Conservation (phyloP, 163 green algal genomes). For the Chlorella variabilis region DNA sequence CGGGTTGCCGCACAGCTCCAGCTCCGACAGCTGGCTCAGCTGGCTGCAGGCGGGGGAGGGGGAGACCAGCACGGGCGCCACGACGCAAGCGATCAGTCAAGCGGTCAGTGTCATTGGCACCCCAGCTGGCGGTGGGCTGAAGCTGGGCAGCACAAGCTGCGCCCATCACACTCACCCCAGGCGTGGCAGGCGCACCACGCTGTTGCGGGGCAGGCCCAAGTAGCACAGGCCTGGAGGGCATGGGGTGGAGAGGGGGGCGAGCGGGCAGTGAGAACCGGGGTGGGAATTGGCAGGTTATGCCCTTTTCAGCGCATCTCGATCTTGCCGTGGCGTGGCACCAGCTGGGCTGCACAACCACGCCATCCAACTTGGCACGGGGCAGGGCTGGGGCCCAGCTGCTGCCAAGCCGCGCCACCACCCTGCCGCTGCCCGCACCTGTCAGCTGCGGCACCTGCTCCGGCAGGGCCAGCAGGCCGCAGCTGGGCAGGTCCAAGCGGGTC, state of each 20-base stretch:
- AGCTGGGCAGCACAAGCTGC: no score
- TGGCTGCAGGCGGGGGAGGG: conserved; percentile 2
- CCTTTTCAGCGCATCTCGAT: no score
- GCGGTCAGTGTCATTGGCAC: no score
- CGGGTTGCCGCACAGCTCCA: background rate
- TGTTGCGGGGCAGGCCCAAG: background rate
- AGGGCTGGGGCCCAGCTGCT: no score
- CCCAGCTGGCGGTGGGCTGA: no score
- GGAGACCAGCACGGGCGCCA: no score
- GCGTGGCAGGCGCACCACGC: background rate
- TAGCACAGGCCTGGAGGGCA: background rate
- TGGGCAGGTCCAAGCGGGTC: background rate
- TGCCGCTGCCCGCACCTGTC: background rate
- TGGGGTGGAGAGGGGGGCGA: background rate
- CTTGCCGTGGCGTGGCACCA: background rate
- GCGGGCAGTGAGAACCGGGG: no score
- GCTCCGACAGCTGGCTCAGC: background rate
- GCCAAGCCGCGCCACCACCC: no score
- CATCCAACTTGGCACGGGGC: no score
- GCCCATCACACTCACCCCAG: background rate
- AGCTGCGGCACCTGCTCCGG: background rate
- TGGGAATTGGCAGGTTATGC: no score
- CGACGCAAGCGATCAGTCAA: no score
- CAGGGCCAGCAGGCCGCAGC: conserved; percentile 2
- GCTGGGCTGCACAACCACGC: background rate